Evolutionary conservation across 1,284 basidiomycete genomes (phyloP).

Genomic region (Ustilago sp.): DNA sequence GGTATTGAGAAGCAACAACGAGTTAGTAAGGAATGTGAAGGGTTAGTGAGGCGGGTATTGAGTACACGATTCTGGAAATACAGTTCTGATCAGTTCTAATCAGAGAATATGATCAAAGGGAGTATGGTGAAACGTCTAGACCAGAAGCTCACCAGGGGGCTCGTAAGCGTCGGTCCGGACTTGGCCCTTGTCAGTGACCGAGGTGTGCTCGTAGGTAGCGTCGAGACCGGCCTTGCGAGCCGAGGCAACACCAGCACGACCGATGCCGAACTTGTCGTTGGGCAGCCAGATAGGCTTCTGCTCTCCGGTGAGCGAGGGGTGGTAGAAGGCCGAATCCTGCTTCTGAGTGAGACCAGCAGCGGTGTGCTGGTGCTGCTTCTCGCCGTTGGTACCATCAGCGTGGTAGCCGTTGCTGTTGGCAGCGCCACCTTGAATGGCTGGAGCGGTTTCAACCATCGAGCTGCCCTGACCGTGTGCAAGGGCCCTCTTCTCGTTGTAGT

Average conservation of each 20-base stretch:
- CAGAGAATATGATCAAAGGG: background rate
- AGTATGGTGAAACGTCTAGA: constrained; percentile 22
- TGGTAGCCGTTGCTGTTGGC: constrained; percentile 29
- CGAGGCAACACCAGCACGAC: constrained; percentile 56
- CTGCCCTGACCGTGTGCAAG: constrained; percentile 16
- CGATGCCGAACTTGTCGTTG: constrained; percentile 66
- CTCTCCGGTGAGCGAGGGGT: constrained; percentile 61
- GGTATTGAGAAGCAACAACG: background rate
- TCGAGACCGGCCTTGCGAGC: constrained; percentile 62
- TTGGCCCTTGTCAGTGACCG: constrained; percentile 64
- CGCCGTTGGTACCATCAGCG: constrained; percentile 12
- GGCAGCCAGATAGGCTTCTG: constrained; percentile 67
- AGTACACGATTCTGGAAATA: constrained; percentile 15
- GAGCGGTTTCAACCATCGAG: constrained; percentile 19
- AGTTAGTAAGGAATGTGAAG: background rate
- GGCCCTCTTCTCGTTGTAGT: constrained; percentile 55
- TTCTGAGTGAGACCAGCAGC: constrained; percentile 20
- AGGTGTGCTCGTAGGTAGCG: constrained; percentile 60
- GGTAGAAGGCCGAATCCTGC: constrained; percentile 57
- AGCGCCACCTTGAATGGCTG: constrained; percentile 13
- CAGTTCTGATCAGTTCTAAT: constrained; percentile 1
- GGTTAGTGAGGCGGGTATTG: constrained; percentile 9
- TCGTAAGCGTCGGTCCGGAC: constrained; percentile 60
- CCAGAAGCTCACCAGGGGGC: constrained; percentile 63
- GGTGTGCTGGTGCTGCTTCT: constrained; percentile 18